Conservation (phyloP, 768 basidiomycete genomes). For the Tylopilus cervinicoccineus region DNA sequence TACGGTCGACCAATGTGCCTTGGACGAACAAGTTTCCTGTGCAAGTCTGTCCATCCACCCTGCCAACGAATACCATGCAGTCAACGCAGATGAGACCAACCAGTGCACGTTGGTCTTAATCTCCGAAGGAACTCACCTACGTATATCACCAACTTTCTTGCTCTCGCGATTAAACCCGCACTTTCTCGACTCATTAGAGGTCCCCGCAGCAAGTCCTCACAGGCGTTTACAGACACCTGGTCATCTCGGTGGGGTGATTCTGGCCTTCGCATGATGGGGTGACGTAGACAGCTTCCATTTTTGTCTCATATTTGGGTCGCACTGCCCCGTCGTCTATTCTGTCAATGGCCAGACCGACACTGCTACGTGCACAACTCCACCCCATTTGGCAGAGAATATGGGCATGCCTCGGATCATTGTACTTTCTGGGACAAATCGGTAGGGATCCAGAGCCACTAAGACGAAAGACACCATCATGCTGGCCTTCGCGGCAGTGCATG, state of each 20-base stretch:
- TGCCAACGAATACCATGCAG: not conserved
- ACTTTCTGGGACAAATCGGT: slow-evolving; percentile 1
- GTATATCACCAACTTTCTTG: not conserved
- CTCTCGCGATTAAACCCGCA: not conserved
- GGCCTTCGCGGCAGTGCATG: slow-evolving; percentile 28
- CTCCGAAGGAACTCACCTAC: not conserved
- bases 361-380: not conserved
- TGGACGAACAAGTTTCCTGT: not conserved
- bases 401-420: not conserved
- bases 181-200: not conserved
- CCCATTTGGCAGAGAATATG: not conserved
- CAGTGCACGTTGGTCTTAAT: slow-evolving; percentile 4
- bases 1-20: not conserved
- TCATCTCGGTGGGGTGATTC: slow-evolving; percentile 1
- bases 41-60: not conserved
- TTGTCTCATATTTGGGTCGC: not conserved
- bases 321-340: slow-evolving; percentile 10
- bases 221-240: slow-evolving; percentile 7
- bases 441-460: slow-evolving; percentile 1
- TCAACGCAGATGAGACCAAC: not conserved
- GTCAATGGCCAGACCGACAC: slow-evolving; percentile 1
- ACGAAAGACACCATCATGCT: slow-evolving; percentile 10
- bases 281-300: slow-evolving; percentile 20
- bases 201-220: slow-evolving; percentile 11
- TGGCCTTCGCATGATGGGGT: not conserved